Evolutionary conservation across 2,329 filamentous ascomycete genomes (phyloP).

Genomic region (Fusarium mangiferae): DNA sequence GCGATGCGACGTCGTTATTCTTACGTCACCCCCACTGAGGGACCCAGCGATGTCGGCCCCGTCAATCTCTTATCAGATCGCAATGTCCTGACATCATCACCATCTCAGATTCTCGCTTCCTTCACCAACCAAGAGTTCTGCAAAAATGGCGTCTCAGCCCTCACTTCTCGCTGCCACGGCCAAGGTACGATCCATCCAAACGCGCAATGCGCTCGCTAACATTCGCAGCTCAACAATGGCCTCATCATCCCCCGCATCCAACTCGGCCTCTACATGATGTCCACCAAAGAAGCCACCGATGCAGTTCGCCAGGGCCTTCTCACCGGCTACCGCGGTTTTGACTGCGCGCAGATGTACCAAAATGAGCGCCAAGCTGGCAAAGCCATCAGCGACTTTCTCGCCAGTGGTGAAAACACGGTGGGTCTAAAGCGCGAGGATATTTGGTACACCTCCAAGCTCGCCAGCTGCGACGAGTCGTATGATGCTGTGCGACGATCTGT

Average conservation of each 20-base stretch:
- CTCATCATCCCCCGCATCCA: conserved; percentile 76
- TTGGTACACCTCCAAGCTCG: conserved; percentile 84
- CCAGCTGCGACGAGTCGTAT: conserved; percentile 72
- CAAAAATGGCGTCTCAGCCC: conserved; percentile 32
- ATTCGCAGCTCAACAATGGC: conserved; percentile 68
- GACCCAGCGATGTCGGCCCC: conserved; percentile 20
- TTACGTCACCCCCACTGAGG: conserved; percentile 14
- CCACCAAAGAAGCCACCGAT: conserved; percentile 66
- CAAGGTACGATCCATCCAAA: conserved; percentile 15
- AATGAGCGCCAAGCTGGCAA: conserved; percentile 78
- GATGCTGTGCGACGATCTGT: conserved; percentile 75
- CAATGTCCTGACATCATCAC: conserved; percentile 7
- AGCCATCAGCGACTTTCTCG: conserved; percentile 69
- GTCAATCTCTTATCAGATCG: conserved; percentile 13
- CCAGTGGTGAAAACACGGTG: conserved; percentile 57
- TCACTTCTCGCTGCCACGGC: conserved; percentile 38
- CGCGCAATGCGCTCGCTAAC: background rate
- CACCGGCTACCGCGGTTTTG: conserved; percentile 62
- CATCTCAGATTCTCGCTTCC: background rate
- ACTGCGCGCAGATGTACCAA: conserved; percentile 66
- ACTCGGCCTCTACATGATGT: conserved; percentile 78
- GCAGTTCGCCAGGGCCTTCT: conserved; percentile 68
- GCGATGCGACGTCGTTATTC: background rate
- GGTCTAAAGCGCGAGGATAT: conserved; percentile 73
- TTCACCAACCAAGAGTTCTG: background rate